Evolutionary conservation across 2,329 filamentous ascomycete species (phyloP), one percentile per base, ranked within the genome.

Genomic region (Diaporthe sp.): DNA sequence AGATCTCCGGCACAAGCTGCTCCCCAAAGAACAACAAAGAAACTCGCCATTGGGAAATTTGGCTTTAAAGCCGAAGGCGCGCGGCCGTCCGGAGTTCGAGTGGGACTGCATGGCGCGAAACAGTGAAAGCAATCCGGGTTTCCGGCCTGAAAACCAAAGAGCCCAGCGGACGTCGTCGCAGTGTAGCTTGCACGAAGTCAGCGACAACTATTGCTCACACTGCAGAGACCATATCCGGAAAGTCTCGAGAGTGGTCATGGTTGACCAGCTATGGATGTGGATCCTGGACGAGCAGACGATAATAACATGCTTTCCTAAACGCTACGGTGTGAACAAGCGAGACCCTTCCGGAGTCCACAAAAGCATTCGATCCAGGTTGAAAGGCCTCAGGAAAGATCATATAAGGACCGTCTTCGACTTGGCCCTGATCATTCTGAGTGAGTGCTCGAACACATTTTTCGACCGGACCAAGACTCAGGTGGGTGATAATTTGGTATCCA

Each of bases 371-470:
- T 42, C 22, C 1, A 73, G 76, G 13, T 37, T 80, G 3, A 61
- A 74, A 17, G 28, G 39, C 13, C 70, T 75, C 15, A 75, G 67
- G 4, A 72, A 71, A n/a, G 53, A 78, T 17, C 77, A 78, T 25
- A 76, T 79, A 13, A 60, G 75, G 13, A 76, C 78, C 0, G 68
- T 79, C 0, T 79, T 76, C 28, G 78, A 80, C 34, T 20, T 80
- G 15, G 79, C 78, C 3, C 65, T 80, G 15, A 77, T 80, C 47
- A 77, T 80, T 3, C 68, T 80, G 0, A 63, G 75, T 4, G 78
- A 80, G n/a, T 78, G 75, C 13, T 74, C 77, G 3, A 78, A 76
- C n/a, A 77, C 63, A 0, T 78, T 80, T 15, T 79, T 80, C 51
- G 78, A 79, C 42, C 67, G 78, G 2, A 77, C 77, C 28, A 70